phyloP scores from a whole-genome alignment of 352 stramenopile species.

The Phytophthora brassicae region DNA sequence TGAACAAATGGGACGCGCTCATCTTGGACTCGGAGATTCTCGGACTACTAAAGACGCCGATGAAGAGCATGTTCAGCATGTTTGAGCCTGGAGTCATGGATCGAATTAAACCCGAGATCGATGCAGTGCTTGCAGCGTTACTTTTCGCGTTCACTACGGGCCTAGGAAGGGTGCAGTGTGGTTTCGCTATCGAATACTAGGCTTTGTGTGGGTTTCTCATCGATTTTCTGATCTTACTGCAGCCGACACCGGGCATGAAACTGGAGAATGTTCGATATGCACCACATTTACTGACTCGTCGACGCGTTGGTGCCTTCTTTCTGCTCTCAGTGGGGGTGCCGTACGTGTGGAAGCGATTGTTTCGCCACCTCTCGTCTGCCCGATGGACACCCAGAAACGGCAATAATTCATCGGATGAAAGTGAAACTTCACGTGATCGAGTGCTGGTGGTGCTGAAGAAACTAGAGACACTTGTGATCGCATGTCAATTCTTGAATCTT shows the following conservation, averaged over 20 bases:
- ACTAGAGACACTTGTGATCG: slow-evolving; percentile 66
- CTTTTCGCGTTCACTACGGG: slow-evolving; percentile 72
- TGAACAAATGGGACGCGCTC: slow-evolving; percentile 85
- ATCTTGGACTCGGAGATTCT: slow-evolving; percentile 85
- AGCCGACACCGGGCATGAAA: slow-evolving; percentile 86
- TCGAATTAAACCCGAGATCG: slow-evolving; percentile 73
- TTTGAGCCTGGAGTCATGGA: slow-evolving; percentile 71
- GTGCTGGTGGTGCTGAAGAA: slow-evolving; percentile 66
- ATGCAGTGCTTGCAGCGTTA: slow-evolving; percentile 50
- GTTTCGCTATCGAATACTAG: background rate
- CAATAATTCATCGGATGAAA: slow-evolving; percentile 2
- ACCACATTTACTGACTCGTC: slow-evolving; percentile 44
- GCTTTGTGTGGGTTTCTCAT: background rate
- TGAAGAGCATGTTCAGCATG: slow-evolving; percentile 82
- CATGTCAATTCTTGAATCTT: slow-evolving; percentile 72
- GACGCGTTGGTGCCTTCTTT: slow-evolving; percentile 59
- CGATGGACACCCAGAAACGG: slow-evolving; percentile 34
- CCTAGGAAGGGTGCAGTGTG: slow-evolving; percentile 47
- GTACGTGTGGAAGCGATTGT: slow-evolving; percentile 77
- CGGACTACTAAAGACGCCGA: slow-evolving; percentile 64
- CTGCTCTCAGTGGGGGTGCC: slow-evolving; percentile 69
- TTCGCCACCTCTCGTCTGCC: slow-evolving; percentile 60
- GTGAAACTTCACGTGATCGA: slow-evolving; percentile 23
- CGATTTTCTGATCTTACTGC: slow-evolving; percentile 3
- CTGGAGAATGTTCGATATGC: slow-evolving; percentile 78